A percentile compares a stretch with the other conserved stretches of the same genome.
phyloP scores from a whole-genome alignment of 2,329 filamentous ascomycete genomes.

The Cladosporium sphaerospermum region DNA sequence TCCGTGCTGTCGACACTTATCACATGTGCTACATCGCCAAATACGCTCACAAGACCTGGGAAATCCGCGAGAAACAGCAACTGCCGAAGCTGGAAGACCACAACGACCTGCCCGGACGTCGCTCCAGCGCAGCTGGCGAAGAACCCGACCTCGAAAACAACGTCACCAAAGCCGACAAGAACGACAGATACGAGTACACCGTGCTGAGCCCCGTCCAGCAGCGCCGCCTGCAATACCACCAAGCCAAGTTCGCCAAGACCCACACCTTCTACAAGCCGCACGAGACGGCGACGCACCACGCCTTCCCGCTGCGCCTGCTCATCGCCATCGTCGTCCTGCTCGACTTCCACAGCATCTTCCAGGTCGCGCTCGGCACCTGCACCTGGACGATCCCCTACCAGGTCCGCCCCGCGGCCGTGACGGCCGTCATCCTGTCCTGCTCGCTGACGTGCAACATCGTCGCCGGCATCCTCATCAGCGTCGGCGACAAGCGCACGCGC shows the following conservation, averaged over 20 bases:
- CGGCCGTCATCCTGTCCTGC: slow-evolving; percentile 72
- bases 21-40: slow-evolving; percentile 79
- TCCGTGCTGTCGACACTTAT: slow-evolving; percentile 75
- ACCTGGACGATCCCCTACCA: slow-evolving; percentile 75
- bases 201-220: slow-evolving; percentile 63
- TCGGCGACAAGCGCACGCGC: slow-evolving; percentile 68
- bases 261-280: slow-evolving; percentile 88
- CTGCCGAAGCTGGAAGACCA: slow-evolving; percentile 60
- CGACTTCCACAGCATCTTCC: slow-evolving; percentile 72
- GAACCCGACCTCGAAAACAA: slow-evolving; percentile 32
- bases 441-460: slow-evolving; percentile 72
- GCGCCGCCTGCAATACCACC: slow-evolving; percentile 65
- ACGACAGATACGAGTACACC: slow-evolving; percentile 42
- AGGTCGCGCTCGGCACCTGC: slow-evolving; percentile 70
- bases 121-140: slow-evolving; percentile 13
- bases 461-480: slow-evolving; percentile 67
- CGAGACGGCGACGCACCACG: slow-evolving; percentile 73
- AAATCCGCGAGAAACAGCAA: slow-evolving; percentile 51
- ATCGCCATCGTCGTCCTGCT: slow-evolving; percentile 72
- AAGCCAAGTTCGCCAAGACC: slow-evolving; percentile 71
- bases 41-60: slow-evolving; percentile 63
- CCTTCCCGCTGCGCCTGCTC: slow-evolving; percentile 69
- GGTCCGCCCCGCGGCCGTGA: slow-evolving; percentile 63
- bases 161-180: slow-evolving; percentile 38
- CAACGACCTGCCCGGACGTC: slow-evolving; percentile 57